Conservation (phyloP, 805 yeast species). For the Candida ulmi region DNA sequence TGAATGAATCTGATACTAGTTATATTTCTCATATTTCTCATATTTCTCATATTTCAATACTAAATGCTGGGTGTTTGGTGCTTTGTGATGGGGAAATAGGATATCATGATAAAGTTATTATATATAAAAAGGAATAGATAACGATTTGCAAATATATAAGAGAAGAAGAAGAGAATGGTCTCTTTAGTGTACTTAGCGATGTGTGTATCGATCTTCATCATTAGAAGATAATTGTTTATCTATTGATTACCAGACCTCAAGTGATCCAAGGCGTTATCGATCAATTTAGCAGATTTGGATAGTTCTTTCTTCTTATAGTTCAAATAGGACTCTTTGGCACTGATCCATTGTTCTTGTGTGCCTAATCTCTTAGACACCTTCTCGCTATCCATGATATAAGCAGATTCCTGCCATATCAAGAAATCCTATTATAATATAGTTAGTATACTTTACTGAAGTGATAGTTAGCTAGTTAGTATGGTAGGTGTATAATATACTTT, state of each 20-base stretch:
- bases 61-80: too few species aligned
- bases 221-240: too few species aligned
- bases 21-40: too few species aligned
- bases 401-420: slow-evolving; percentile 23
- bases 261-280: slow-evolving; percentile 18
- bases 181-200: too few species aligned
- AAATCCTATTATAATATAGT: slow-evolving; percentile 10
- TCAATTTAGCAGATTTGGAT: slow-evolving; percentile 17
- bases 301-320: slow-evolving; percentile 16
- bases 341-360: slow-evolving; percentile 18
- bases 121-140: too few species aligned
- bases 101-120: not conserved
- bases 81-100: too few species aligned
- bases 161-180: too few species aligned
- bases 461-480: not conserved
- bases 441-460: slow-evolving; percentile 1
- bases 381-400: slow-evolving; percentile 19
- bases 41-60: too few species aligned
- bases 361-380: slow-evolving; percentile 14
- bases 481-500: slow-evolving; percentile 7
- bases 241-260: slow-evolving; percentile 6
- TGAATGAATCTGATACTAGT: too few species aligned
- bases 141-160: too few species aligned
- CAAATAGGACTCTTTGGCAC: slow-evolving; percentile 16
- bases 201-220: too few species aligned